Base-by-base conservation (phyloP, 2,329 filamentous ascomycete genomes). In the Claviceps africana region DNA sequence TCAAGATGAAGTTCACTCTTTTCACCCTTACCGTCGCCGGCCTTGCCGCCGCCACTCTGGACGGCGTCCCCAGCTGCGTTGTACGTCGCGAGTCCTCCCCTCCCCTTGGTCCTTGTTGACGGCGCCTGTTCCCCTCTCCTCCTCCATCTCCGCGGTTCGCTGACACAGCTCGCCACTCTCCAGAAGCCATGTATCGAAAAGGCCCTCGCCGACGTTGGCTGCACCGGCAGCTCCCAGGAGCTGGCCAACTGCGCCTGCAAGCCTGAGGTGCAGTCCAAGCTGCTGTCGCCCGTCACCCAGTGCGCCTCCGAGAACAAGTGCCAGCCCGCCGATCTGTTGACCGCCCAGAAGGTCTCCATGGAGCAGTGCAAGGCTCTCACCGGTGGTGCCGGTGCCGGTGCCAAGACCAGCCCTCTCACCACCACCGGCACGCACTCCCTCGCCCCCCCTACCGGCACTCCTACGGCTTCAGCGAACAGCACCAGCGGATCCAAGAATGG, bases 1-100 rank as follows among this genome's bases (percentile, higher is more conserved):
- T 56, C 64, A 71, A 58, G 21, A 73, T 73, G 71, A 73, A 72
- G 70, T 57, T 62, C 57, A 50, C 63, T 44, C 54, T 67, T 42
- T 55, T 67, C 53, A 50, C 67, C 51, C 55, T 67, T 49, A 65
- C 63, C 53, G 57, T 60, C 40, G 64, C 61, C 48, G 62, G 68
- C 61, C 55, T 71, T 39, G 68, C 63, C 43, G 63, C 64, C 48
- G 70, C 69, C 33, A 56, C 67, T 57, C 61, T 71, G 48, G 42
- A 55, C 28, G 65, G 61, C 39, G 56, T 67, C 52, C 67, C 70
- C 47, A 19, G 58, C 5, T 73, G 71, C 57, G 68, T 70, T 58
- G 71, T 74, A 67, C 56, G 70, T 65, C n/a, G n/a, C n/a, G n/a
- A n/a, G n/a, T n/a, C n/a, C n/a, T n/a, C n/a, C n/a, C n/a, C n/a